Conservation (phyloP, 345 rosid genomes). For the Sapria himalayana region DNA sequence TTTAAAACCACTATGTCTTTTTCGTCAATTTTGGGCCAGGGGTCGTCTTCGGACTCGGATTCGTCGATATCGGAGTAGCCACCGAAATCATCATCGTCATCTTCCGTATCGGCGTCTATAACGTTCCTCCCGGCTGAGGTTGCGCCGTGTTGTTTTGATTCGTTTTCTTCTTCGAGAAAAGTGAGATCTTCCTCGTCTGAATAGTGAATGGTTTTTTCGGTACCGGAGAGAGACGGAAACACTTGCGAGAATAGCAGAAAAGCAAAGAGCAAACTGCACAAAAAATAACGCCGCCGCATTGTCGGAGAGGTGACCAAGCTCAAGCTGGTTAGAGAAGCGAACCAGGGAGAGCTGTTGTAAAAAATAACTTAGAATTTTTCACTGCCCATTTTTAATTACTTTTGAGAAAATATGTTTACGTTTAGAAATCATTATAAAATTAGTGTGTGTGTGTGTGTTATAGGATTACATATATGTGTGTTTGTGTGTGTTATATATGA, state of each 20-base stretch:
- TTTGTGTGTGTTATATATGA: no score
- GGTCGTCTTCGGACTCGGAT: constrained; percentile 21
- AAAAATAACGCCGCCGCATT: constrained; percentile 11
- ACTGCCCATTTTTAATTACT: no score
- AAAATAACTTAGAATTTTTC: no score
- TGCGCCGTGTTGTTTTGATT: constrained; percentile 10
- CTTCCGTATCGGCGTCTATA: constrained; percentile 16
- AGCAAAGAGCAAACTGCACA: constrained; percentile 16
- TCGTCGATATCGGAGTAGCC: constrained; percentile 44
- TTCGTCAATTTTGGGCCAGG: constrained; percentile 55
- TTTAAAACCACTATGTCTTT: constrained; percentile 75
- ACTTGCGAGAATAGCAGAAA: constrained; percentile 31
- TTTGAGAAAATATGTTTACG: no score
- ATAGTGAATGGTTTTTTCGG: no score
- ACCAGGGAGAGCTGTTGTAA: constrained; percentile 9
- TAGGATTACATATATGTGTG: no score
- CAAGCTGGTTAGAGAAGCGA: not conserved
- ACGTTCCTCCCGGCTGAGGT: constrained; percentile 10
- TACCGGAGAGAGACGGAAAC: constrained; percentile 22
- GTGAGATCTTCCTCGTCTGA: constrained; percentile 53
- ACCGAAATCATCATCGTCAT: constrained; percentile 27
- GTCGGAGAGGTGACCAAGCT: not conserved
- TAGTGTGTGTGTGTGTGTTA: no score
- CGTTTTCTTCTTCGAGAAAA: constrained; percentile 48
- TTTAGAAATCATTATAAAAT: no score